phyloP scores from a whole-genome alignment of 2,329 filamentous ascomycete genomes.

The Penicillium sp. region DNA sequence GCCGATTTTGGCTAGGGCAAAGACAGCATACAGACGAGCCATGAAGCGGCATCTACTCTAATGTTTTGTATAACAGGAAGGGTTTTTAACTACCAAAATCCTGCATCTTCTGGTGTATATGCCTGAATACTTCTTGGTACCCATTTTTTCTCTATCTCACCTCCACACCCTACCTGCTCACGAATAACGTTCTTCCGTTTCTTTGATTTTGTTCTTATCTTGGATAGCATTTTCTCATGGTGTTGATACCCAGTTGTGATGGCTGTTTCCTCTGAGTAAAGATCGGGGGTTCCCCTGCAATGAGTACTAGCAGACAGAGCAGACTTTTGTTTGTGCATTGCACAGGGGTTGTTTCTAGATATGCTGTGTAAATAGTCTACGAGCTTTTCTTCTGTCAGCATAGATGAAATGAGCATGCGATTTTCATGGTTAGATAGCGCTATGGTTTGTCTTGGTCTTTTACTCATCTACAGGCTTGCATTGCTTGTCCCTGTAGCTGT shows the following conservation, averaged over 20 bases:
- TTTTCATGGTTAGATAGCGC: constrained; percentile 12
- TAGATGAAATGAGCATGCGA: constrained; percentile 37
- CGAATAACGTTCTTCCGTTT: constrained; percentile 36
- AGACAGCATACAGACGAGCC: constrained; percentile 6
- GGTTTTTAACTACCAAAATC: constrained; percentile 17
- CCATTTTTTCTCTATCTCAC: constrained; percentile 3
- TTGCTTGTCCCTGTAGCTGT: no score
- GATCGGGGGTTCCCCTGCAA: constrained; percentile 15
- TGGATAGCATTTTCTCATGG: constrained; percentile 46
- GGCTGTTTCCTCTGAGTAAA: constrained; percentile 30
- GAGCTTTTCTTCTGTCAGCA: constrained; percentile 29
- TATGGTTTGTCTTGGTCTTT: neutral
- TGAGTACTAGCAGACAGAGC: neutral
- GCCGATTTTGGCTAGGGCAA: constrained; percentile 4
- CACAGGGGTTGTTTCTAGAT: constrained; percentile 17
- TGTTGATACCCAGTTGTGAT: constrained; percentile 49
- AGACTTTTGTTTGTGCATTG: constrained; percentile 11
- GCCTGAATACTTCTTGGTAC: constrained; percentile 30
- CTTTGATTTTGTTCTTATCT: constrained; percentile 18
- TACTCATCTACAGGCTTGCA: neutral
- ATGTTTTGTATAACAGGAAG: constrained; percentile 29
- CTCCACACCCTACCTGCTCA: constrained; percentile 34
- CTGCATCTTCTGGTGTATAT: constrained; percentile 31
- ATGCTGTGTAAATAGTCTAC: constrained; percentile 28
- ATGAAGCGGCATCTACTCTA: constrained; percentile 7